These are phyloP conservation scores for Boletus vermiculosoides DNA, from an alignment of 768 basidiomycete genomes.

Conservation along the genomic window DNA sequence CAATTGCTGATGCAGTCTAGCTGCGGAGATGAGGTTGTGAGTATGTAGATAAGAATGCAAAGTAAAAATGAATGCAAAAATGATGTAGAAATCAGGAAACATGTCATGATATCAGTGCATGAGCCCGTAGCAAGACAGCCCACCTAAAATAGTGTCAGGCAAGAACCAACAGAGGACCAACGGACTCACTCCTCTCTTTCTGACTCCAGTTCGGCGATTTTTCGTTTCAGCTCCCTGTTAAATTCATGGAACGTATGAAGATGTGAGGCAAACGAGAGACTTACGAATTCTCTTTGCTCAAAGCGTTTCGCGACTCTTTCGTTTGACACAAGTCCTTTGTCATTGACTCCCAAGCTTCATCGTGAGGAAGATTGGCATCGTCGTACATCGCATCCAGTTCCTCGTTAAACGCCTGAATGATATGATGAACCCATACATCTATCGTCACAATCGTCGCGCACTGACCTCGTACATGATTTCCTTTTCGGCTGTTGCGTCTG, in stretches of 20 bases:
- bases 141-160: slow-evolving; percentile 47
- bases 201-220: slow-evolving; percentile 65
- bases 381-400: slow-evolving; percentile 91
- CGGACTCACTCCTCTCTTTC: slow-evolving; percentile 75
- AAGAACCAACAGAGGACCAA: not conserved
- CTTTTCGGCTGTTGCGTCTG: slow-evolving; percentile 80
- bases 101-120: slow-evolving; percentile 42
- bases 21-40: slow-evolving; percentile 17
- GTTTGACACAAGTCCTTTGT: slow-evolving; percentile 67
- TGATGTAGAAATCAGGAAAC: slow-evolving; percentile 21
- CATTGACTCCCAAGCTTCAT: slow-evolving; percentile 82
- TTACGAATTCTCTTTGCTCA: slow-evolving; percentile 79
- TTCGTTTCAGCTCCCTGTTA: slow-evolving; percentile 64
- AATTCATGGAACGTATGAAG: slow-evolving; percentile 5
- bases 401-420: slow-evolving; percentile 82
- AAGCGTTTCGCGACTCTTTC: slow-evolving; percentile 72
- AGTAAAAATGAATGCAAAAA: slow-evolving; percentile 19
- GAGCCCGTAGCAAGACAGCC: slow-evolving; percentile 55
- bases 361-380: slow-evolving; percentile 75
- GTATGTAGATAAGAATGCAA: slow-evolving; percentile 24
- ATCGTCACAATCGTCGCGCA: not conserved
- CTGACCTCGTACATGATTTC: slow-evolving; percentile 91
- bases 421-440: not conserved
- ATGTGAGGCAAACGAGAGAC: slow-evolving; percentile 28
- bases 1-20: slow-evolving; percentile 18